Conservation (phyloP, 192 early-diverging fungal genomes). For the Entomortierella parvispora region DNA sequence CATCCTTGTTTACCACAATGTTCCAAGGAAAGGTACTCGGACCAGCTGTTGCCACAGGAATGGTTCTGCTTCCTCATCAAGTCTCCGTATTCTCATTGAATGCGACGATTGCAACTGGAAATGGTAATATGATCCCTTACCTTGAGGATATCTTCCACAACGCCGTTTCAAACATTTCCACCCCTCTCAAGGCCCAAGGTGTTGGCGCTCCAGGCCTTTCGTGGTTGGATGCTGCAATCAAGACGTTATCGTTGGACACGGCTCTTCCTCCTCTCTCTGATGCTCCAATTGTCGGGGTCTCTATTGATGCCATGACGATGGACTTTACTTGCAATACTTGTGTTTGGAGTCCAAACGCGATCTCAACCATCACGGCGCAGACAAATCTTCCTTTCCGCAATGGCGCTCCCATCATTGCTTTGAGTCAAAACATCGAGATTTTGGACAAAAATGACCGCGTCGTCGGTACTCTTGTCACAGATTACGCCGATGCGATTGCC, state of each 20-base stretch:
- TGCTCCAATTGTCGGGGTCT: constrained; percentile 51
- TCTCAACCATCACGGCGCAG: constrained; percentile 52
- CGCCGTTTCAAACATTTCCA: constrained; percentile 5
- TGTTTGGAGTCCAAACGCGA: constrained; percentile 50
- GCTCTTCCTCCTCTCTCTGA: constrained; percentile 5
- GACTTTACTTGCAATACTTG: constrained; percentile 41
- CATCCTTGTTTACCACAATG: constrained; percentile 12
- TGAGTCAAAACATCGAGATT: constrained; percentile 58
- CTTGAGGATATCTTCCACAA: constrained; percentile 28
- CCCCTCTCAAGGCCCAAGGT: constrained; percentile 8
- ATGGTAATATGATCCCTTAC: constrained; percentile 1
- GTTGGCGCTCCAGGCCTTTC: constrained; percentile 18
- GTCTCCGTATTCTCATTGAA: constrained; percentile 11
- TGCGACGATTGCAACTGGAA: constrained; percentile 13
- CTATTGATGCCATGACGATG: constrained; percentile 58
- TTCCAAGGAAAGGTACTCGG: constrained; percentile 8
- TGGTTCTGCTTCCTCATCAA: constrained; percentile 25
- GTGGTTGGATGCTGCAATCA: constrained; percentile 32
- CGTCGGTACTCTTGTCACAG: constrained; percentile 19
- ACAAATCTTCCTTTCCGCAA: constrained; percentile 66
- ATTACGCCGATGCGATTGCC: constrained; percentile 22
- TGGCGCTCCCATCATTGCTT: constrained; percentile 54
- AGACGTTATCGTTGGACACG: constrained; percentile 10
- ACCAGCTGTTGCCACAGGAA: constrained; percentile 12
- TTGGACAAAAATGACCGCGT: constrained; percentile 14